Evolutionary conservation across 352 stramenopile species (phyloP).

Genomic region (Phytophthora pini): DNA sequence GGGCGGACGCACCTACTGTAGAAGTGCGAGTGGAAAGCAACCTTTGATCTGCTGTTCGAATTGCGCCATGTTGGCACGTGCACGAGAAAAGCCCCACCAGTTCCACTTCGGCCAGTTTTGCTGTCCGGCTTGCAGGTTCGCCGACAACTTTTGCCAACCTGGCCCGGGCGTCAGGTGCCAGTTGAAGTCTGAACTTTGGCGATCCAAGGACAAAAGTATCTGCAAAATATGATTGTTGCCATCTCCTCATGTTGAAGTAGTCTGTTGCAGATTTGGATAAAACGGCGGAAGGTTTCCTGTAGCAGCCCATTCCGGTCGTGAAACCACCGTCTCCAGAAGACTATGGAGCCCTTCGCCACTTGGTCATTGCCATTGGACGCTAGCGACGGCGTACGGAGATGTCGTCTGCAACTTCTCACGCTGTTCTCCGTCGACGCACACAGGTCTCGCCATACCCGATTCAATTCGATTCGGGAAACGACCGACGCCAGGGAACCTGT

Average conservation of each 20-base stretch:
- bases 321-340: conserved; percentile 22
- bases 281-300: conserved; percentile 9
- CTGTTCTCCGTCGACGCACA: conserved; percentile 12
- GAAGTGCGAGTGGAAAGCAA: conserved; percentile 20
- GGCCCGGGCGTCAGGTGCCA: not conserved
- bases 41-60: conserved; percentile 32
- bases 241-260: conserved; percentile 23
- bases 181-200: conserved; percentile 14
- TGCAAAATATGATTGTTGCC: conserved; percentile 8
- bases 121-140: conserved; percentile 7
- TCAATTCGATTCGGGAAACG: not conserved
- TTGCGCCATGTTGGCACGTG: conserved; percentile 11
- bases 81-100: conserved; percentile 10
- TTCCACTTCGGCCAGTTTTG: conserved; percentile 19
- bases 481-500: conserved; percentile 30
- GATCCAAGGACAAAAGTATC: conserved; percentile 7
- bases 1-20: conserved; percentile 2
- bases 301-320: conserved; percentile 1
- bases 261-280: conserved; percentile 1
- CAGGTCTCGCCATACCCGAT: not conserved
- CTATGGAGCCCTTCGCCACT: conserved; percentile 13
- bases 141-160: not conserved
- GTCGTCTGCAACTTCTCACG: conserved; percentile 12
- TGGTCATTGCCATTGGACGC: conserved; percentile 20
- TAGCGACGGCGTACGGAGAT: conserved; percentile 8